Base-by-base conservation (phyloP, 306 rosid species). In the Dalbergia oliveri region DNA sequence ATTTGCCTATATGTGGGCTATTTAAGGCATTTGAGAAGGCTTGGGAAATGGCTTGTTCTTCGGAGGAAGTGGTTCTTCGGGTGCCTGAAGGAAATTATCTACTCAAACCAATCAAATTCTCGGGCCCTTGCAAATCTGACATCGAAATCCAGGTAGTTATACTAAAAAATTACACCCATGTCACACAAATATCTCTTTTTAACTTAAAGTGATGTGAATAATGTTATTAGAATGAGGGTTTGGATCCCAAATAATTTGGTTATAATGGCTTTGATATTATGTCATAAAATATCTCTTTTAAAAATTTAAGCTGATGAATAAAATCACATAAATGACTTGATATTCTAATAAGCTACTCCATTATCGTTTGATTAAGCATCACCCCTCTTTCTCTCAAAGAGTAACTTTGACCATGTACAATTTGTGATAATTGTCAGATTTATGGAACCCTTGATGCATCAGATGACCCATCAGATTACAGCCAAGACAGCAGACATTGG, bases 111-210 rank as follows among this genome's bases (percentile, higher is more conserved):
- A 83, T 84, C 26, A 84, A 68, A 66, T 90, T 93, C 86, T 73
- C 82, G 5, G 98, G 98, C 49, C 97, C 98, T 37, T 93, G 98
- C 87, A 85, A 87, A 82, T 87, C 98, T 57, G 45, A 66, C 60
- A 56, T 90, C 3, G 51, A 75, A 21, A 49, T 93, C 3, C 86
- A 89, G 89, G 98, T 93, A 65, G 68, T 82, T 44, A 15, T 14
- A 9, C 9, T 44, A 8, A 63, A 75, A 79, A 70, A 49, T 51
- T 9, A 41, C 9, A 57, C 8, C 12, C 9, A 2, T 43, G 13
- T 26, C 31, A 26, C 31, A 2, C 31, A 26, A 26, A 26, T 26
- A 1, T 26, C 3, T 26, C 3, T 1, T 26, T 26, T 26, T 0
- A 2, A 26, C 31, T 26, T 26, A 26, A 26, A 26, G 31, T 26